A percentile compares a stretch with the other conserved stretches of the same genome.
These are phyloP conservation scores for Hymenoscyphus scutula DNA, from an alignment of 2,329 filamentous ascomycete species.

Conservation along the genomic window DNA sequence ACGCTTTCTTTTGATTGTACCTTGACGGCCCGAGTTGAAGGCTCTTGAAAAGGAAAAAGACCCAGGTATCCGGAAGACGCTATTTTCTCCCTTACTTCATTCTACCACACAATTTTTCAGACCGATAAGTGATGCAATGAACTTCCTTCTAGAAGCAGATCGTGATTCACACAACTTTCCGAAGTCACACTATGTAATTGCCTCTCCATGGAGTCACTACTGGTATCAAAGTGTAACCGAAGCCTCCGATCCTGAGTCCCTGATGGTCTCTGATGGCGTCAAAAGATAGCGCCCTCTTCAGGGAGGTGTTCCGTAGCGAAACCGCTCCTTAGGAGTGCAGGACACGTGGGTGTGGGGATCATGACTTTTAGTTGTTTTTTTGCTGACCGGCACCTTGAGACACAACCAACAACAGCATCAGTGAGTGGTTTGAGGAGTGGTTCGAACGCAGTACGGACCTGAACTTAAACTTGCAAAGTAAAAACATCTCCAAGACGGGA, in stretches of 20 bases:
- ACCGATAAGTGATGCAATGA: conserved; percentile 1
- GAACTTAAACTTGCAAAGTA: too few species aligned
- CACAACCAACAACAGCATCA: background rate
- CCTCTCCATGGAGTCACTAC: background rate
- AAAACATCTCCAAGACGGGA: too few species aligned
- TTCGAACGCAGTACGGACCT: background rate
- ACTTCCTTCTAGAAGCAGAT: conserved; percentile 5
- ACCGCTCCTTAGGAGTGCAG: background rate
- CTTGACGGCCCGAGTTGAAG: background rate
- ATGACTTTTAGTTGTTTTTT: background rate
- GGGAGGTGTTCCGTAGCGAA: background rate
- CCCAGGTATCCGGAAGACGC: background rate
- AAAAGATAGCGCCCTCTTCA: background rate
- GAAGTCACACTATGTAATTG: background rate
- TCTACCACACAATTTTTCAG: background rate
- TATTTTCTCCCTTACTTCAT: background rate
- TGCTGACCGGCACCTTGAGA: conserved; percentile 1
- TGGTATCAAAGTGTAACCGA: background rate
- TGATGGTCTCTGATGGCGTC: conserved; percentile 5
- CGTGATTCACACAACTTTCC: conserved; percentile 1
- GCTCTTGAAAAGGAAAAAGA: background rate
- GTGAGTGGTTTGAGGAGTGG: background rate
- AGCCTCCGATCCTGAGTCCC: conserved; percentile 2
- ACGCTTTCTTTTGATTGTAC: background rate
- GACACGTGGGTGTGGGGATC: conserved; percentile 1